Evolutionary conservation across 768 basidiomycete species (phyloP), one percentile per base, ranked within the genome.

Genomic region (Favolaschia claudopus): DNA sequence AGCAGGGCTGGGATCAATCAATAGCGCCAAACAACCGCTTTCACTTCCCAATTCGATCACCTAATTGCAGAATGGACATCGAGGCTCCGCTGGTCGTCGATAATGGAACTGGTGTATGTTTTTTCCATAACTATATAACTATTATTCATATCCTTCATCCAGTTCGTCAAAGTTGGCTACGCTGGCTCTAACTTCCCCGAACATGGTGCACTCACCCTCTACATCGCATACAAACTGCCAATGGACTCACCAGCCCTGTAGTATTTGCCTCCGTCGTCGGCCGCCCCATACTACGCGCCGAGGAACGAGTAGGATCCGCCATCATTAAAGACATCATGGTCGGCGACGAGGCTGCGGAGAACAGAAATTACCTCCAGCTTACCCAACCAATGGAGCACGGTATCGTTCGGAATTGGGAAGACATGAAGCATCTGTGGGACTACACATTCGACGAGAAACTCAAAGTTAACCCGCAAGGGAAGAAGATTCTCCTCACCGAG

Each of bases 371-470:
- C 78, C 88, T 99, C 36, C 96, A 99, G 77, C 84, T 99, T 32
- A 93, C 95, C 0, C 97, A 99, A 69, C 97, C 97, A 2, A 95
- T 99, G 93, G 97, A 99, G 73, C 97, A 99, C 74, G 97, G 97
- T 37, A 98, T 99, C 77, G 89, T 99, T 43, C 89, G 91, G 67
- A 98, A 99, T 76, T 99, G 97, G 97, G 93, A 95, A 72, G 97
- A 99, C 76, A 99, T 99, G 97, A 90, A 90, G 71, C 86, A 94
- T 68, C 83, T 99, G 17, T 99, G 97, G 97, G 89, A 99, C 74
- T 99, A 98, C 76, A 99, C 97, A 1, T 99, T 99, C 72, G 80
- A 93, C 67, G 95, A 97, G 80, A 99, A 99, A 78, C 85, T 99
- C 65, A 85, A 87, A 70, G 82, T 98, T 62, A 89, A 98, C 69